These are phyloP conservation scores for Bonia amplexicaulis DNA, from an alignment of 176 grass and related monocot species.

Conservation along the genomic window DNA sequence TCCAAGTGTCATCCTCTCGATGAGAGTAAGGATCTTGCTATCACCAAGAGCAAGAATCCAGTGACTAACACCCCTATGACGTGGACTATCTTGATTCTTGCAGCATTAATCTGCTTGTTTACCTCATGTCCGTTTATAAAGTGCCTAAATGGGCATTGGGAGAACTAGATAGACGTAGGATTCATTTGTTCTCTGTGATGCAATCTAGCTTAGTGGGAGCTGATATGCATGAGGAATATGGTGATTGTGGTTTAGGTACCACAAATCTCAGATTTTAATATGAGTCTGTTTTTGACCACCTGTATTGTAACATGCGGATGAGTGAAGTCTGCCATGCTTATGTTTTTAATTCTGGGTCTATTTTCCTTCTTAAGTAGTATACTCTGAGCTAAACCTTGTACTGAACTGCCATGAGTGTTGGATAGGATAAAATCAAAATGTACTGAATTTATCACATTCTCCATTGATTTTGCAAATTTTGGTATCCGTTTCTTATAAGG, in stretches of 20 bases:
- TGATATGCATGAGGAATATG: background rate
- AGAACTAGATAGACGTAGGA: background rate
- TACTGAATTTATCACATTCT: background rate
- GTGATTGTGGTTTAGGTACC: background rate
- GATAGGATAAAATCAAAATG: background rate
- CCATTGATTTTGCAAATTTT: background rate
- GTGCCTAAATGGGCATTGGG: background rate
- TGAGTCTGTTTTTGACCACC: background rate
- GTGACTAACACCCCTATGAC: background rate
- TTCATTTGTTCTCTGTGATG: background rate
- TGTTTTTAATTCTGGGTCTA: background rate
- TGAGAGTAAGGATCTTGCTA: too few species aligned
- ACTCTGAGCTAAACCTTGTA: background rate
- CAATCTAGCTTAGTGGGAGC: background rate
- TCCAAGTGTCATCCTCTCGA: too few species aligned
- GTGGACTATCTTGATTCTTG: background rate
- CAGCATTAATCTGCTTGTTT: background rate
- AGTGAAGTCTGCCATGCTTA: background rate
- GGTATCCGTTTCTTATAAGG: background rate
- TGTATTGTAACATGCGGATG: background rate
- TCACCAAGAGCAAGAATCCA: too few species aligned
- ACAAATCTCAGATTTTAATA: background rate
- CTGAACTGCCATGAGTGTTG: background rate
- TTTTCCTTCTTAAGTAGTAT: conserved; percentile 14
- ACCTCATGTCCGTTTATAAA: background rate